phyloP scores from a whole-genome alignment of 345 rosid genomes.

The Moringa oleifera region DNA sequence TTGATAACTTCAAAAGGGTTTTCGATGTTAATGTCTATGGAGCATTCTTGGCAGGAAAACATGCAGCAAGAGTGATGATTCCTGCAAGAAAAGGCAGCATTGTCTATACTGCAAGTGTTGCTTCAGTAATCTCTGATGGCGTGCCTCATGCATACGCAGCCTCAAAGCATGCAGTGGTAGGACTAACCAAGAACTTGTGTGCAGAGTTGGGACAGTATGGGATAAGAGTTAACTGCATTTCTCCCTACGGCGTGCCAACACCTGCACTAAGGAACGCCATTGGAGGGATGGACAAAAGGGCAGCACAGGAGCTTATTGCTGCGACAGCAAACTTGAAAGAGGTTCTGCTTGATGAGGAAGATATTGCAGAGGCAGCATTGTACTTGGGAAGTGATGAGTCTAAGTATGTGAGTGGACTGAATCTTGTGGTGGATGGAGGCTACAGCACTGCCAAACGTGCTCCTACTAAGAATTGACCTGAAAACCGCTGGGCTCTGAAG shows the following conservation, averaged over 20 bases:
- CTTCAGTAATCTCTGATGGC: neutral
- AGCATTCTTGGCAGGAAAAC: slow-evolving; percentile 63
- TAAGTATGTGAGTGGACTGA: slow-evolving; percentile 45
- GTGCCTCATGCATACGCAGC: slow-evolving; percentile 33
- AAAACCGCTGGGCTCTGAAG: too few relatives aligned
- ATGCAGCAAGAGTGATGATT: slow-evolving; percentile 81
- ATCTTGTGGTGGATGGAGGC: slow-evolving; percentile 45
- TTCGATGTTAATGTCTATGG: slow-evolving; percentile 71
- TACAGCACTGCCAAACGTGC: slow-evolving; percentile 35
- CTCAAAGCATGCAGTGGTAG: slow-evolving; percentile 47
- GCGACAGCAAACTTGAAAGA: slow-evolving; percentile 30
- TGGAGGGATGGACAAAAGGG: slow-evolving; percentile 22
- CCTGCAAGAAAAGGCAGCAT: slow-evolving; percentile 53
- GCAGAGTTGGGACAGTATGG: slow-evolving; percentile 51
- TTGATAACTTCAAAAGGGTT: slow-evolving; percentile 48
- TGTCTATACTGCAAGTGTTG: slow-evolving; percentile 58
- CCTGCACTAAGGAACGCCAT: slow-evolving; percentile 19
- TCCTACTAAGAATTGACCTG: too few relatives aligned
- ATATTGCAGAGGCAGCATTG: slow-evolving; percentile 45
- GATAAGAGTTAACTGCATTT: slow-evolving; percentile 43
- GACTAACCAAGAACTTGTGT: slow-evolving; percentile 42
- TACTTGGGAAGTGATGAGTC: slow-evolving; percentile 49
- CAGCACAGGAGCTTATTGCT: slow-evolving; percentile 18
- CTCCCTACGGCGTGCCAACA: slow-evolving; percentile 41
- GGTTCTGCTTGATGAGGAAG: slow-evolving; percentile 35